Evolutionary conservation across 2,329 filamentous ascomycete species (phyloP), one percentile per base, ranked within the genome.

Genomic region (Penicillium sp.): DNA sequence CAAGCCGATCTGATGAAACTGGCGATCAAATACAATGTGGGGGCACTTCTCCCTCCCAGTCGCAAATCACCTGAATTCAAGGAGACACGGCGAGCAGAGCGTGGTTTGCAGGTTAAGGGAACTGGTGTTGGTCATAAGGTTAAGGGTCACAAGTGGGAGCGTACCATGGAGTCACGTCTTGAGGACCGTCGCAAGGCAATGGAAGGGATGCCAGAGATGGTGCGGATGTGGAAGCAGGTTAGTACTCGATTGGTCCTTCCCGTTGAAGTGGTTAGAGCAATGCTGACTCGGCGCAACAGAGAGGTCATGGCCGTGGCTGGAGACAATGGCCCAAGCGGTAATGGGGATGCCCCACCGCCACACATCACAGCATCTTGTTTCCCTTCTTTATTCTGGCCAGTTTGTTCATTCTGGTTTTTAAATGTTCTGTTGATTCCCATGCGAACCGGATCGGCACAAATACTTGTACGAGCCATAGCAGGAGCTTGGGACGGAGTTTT

Each of bases 91-190:
- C 81, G 90, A 57, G 84, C 91, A 57, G 89, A 95, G 79, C 83
- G 88, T 63, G 93, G 92, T 49, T 73, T 96, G 74, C 83, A 87
- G 61, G 89, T 97, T 57, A 93, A 92, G 84, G 93, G 93, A 68
- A 97, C 93, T 1, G 93, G 94, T 81, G 87, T 91, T 65, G 93
- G 92, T 57, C 87, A 97, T 78, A 87, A 84, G 76, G 93, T 97
- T 74, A 99, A 97, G 88, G 94, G 94, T 75, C 93, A 97, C 77
- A 83, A 86, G 68, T 90, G 92, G 86, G 94, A 99, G 82, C 86
- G 94, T 72, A 89, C 88, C 69, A 80, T 97, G 79, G 87, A 90
- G 78, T 81, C 84, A 60, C 89, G 88, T 76, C 84, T 97, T 83
- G 91, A 96, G 75, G 86, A 90, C 79, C 87, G 92, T 78, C 89